Evolutionary conservation across 2,329 filamentous ascomycete species (phyloP).

Genomic region (Neofusicoccum sp.): DNA sequence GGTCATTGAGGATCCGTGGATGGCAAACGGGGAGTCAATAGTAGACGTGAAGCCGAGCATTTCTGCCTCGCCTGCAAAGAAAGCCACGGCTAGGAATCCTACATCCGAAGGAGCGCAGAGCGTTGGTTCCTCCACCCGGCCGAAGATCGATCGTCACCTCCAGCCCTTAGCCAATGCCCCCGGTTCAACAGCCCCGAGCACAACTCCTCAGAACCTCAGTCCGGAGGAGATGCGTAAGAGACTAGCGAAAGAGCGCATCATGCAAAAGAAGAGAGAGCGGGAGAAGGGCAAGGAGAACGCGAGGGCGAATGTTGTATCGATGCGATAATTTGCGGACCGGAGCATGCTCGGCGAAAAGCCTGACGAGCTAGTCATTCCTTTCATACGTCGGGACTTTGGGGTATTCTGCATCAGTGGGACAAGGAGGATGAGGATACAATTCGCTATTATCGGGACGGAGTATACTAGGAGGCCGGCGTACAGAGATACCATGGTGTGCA

Average conservation of each 20-base stretch:
- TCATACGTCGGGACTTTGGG: neutral
- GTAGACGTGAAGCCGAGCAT: neutral
- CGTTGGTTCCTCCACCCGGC: neutral
- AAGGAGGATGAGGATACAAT: neutral
- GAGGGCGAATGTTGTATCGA: neutral
- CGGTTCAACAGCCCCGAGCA: neutral
- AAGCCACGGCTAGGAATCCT: neutral
- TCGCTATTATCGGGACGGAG: neutral
- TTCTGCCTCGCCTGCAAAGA: neutral
- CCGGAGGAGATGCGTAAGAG: constrained; percentile 5
- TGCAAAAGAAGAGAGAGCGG: constrained; percentile 12
- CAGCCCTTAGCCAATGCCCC: neutral
- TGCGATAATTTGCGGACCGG: neutral
- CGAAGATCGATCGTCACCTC: constrained; percentile 5
- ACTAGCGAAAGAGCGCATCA: constrained; percentile 6
- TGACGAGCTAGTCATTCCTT: neutral
- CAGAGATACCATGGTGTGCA: constrained; percentile 4
- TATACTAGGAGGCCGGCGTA: neutral
- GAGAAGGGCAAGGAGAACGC: constrained; percentile 15
- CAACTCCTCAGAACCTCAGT: neutral
- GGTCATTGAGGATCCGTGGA: constrained; percentile 10
- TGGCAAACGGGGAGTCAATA: neutral
- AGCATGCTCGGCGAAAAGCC: too few relatives aligned
- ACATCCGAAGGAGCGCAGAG: neutral
- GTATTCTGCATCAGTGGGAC: neutral